These are phyloP conservation scores for Mycena amicta DNA, from an alignment of 768 basidiomycete genomes.

Conservation along the genomic window DNA sequence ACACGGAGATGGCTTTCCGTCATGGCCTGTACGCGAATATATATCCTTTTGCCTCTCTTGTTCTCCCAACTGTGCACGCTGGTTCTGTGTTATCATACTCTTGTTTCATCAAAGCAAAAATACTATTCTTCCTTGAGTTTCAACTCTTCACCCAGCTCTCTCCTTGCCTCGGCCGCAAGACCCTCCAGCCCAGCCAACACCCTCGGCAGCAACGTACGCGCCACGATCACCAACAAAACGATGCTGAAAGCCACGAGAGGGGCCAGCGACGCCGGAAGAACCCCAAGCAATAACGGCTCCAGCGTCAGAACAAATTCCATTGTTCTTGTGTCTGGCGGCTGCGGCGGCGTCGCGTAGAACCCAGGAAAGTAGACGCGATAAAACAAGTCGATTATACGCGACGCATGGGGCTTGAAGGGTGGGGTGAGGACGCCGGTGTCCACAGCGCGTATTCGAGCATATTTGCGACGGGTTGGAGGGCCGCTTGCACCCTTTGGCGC, in stretches of 20 bases:
- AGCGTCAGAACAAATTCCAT: constrained; percentile 7
- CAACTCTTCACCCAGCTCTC: constrained; percentile 2
- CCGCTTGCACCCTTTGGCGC: not conserved
- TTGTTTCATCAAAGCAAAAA: too few species aligned
- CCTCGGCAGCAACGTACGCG: not conserved
- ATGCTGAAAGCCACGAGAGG: constrained; percentile 5
- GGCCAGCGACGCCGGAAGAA: constrained; percentile 15
- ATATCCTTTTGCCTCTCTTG: not conserved
- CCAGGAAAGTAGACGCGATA: not conserved
- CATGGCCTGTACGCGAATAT: not conserved
- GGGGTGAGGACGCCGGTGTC: constrained; percentile 21
- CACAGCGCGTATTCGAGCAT: constrained; percentile 19
- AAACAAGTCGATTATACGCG: not conserved
- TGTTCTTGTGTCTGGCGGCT: not conserved
- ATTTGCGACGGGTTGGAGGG: constrained; percentile 6
- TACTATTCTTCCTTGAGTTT: too few species aligned
- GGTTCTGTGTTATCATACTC: not conserved
- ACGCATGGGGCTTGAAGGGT: not conserved
- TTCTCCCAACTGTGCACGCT: too few species aligned
- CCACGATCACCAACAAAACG: not conserved
- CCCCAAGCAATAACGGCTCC: constrained; percentile 16
- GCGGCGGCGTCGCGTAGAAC: not conserved
- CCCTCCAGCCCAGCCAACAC: constrained; percentile 1
- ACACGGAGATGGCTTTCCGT: not conserved
- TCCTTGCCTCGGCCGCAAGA: constrained; percentile 8